Percentiles rank a stretch among this genome's conserved stretches.
Conservation (phyloP, 2,329 filamentous ascomycete species). For the Juglanconis sp. region DNA sequence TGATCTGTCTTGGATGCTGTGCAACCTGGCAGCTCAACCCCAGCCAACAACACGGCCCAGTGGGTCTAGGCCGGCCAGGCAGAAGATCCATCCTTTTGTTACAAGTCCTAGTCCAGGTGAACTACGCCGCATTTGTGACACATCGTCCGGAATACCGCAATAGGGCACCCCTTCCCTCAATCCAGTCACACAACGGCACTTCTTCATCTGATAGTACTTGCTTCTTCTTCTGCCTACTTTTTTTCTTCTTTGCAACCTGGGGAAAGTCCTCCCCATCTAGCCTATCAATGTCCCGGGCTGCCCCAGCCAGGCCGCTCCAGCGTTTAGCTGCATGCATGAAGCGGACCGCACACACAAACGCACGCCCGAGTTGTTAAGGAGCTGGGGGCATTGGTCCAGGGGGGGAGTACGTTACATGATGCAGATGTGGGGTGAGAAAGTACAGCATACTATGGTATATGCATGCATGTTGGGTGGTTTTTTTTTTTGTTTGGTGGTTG, state of each 20-base stretch:
- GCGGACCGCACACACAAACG: background rate
- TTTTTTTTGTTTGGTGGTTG: background rate
- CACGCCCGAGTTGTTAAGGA: background rate
- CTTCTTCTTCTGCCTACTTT: background rate
- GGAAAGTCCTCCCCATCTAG: background rate
- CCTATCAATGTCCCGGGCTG: background rate
- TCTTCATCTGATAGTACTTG: background rate
- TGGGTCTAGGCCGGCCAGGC: too few species aligned
- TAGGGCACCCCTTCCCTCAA: background rate
- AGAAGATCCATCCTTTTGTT: background rate
- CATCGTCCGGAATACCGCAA: background rate
- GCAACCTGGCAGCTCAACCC: background rate
- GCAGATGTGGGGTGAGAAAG: background rate
- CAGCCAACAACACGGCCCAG: background rate
- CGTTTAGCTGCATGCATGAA: background rate
- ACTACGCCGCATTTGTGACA: background rate
- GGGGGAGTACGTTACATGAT: background rate
- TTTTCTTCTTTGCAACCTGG: background rate
- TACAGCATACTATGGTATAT: too few species aligned
- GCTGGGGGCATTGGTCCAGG: background rate
- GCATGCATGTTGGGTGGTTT: too few species aligned
- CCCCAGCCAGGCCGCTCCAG: too few species aligned
- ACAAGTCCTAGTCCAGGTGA: too few species aligned
- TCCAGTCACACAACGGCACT: too few species aligned
- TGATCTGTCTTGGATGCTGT: background rate